Evolutionary conservation across 2,329 filamentous ascomycete genomes (phyloP).

Genomic region (Polytolypa hystricis): DNA sequence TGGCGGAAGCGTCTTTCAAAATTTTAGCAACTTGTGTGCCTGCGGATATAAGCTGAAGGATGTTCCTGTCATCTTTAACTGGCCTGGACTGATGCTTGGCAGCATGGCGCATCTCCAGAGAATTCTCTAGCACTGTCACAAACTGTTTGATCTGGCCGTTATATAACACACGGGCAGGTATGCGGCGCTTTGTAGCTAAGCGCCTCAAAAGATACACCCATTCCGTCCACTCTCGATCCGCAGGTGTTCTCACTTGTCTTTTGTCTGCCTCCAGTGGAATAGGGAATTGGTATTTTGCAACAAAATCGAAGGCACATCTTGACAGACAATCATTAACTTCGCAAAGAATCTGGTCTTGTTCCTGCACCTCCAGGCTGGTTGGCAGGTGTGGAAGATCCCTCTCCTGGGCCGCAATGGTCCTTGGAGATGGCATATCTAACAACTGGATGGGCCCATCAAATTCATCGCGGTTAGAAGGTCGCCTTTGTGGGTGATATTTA

Average conservation of each 20-base stretch:
- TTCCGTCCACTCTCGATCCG: constrained; percentile 80
- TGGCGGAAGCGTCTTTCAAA: constrained; percentile 69
- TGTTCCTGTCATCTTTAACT: constrained; percentile 79
- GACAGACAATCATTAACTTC: constrained; percentile 77
- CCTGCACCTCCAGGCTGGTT: constrained; percentile 69
- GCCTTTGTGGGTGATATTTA: constrained; percentile 41
- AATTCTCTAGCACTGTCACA: constrained; percentile 79
- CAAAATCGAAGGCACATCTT: constrained; percentile 79
- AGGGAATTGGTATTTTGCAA: constrained; percentile 83
- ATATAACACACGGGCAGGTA: constrained; percentile 72
- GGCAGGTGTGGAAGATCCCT: constrained; percentile 71
- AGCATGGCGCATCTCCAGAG: constrained; percentile 75
- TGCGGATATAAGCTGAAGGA: constrained; percentile 75
- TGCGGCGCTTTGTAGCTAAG: constrained; percentile 73
- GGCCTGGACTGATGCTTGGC: constrained; percentile 74
- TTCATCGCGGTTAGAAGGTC: constrained; percentile 73
- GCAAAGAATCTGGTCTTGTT: constrained; percentile 70
- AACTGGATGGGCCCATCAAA: constrained; percentile 83
- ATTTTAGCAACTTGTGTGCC: constrained; percentile 83
- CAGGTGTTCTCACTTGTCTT: constrained; percentile 61
- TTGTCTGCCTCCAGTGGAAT: constrained; percentile 76
- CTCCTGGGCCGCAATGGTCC: constrained; percentile 64
- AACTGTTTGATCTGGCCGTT: constrained; percentile 88
- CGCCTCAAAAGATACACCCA: constrained; percentile 83
- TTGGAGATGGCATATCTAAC: constrained; percentile 58